These are phyloP conservation scores for Xylariaceae sp. DNA, from an alignment of 2,329 filamentous ascomycete genomes.

Conservation along the genomic window DNA sequence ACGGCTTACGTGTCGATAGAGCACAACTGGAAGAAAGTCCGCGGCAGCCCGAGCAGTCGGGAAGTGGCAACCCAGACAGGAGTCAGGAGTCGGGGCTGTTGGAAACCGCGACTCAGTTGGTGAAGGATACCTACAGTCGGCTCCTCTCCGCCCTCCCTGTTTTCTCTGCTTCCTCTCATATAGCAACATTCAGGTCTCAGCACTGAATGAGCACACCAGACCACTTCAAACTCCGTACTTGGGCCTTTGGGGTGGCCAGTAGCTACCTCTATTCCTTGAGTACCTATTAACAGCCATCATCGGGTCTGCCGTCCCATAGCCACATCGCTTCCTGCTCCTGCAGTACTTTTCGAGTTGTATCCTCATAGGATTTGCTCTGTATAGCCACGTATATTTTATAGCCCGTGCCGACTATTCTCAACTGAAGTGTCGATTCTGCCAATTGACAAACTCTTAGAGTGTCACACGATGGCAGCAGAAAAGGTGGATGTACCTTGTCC, in stretches of 20 bases:
- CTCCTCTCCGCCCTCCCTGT: neutral
- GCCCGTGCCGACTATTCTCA: too few relatives aligned
- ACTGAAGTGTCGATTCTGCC: too few relatives aligned
- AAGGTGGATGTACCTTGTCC: neutral
- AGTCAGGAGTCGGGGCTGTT: neutral
- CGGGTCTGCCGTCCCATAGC: neutral
- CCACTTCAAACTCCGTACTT: neutral
- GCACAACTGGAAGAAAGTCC: too few relatives aligned
- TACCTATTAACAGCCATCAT: neutral
- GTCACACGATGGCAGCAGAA: conserved; percentile 8
- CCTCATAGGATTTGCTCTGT: too few relatives aligned
- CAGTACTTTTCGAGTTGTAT: too few relatives aligned
- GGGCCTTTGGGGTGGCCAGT: neutral
- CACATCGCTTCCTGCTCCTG: neutral
- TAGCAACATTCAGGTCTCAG: neutral
- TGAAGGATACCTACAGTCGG: neutral
- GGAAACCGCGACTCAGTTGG: neutral
- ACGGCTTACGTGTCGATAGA: too few relatives aligned
- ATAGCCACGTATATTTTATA: too few relatives aligned
- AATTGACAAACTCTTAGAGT: too few relatives aligned
- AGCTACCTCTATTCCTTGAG: neutral
- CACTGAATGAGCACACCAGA: neutral
- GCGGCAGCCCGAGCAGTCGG: neutral
- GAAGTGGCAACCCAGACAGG: neutral
- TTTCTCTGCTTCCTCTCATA: neutral